Evolutionary conservation across 106 monocot species (phyloP).

Genomic region (Dendrobium huoshanense): DNA sequence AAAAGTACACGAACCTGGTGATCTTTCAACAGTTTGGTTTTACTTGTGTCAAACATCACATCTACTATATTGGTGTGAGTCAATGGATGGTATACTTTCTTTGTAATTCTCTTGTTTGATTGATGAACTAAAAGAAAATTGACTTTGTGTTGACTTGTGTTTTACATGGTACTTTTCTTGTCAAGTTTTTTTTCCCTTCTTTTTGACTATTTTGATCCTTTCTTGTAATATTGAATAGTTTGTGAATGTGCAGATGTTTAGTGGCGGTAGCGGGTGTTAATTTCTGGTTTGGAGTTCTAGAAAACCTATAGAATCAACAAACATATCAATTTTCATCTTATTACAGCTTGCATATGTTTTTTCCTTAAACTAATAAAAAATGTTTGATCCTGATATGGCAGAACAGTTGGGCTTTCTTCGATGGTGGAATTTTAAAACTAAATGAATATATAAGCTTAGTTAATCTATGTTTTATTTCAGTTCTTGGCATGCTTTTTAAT

Average conservation of each 20-base stretch:
- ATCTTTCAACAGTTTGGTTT: neutral
- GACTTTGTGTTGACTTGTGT: neutral
- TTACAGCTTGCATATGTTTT: neutral
- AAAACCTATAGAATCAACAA: no score
- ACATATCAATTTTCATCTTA: neutral
- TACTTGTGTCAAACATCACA: no score
- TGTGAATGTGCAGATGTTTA: neutral
- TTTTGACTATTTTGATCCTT: neutral
- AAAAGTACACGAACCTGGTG: neutral
- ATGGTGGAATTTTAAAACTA: no score
- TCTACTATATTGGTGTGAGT: neutral
- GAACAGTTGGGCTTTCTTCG: no score
- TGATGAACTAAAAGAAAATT: neutral
- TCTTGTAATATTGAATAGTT: neutral
- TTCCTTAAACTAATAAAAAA: no score
- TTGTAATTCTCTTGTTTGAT: neutral
- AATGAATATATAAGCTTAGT: no score
- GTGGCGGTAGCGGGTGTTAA: no score
- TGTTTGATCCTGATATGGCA: no score
- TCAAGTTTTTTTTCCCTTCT: neutral
- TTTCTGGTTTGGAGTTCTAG: no score
- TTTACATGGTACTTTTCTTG: neutral
- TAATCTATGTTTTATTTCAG: no score
- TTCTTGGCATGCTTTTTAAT: no score
- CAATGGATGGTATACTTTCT: neutral